A percentile compares a stretch with the other conserved stretches of the same genome.
phyloP scores from a whole-genome alignment of 164 flowering plant genomes.

The Euptelea pleiosperma region DNA sequence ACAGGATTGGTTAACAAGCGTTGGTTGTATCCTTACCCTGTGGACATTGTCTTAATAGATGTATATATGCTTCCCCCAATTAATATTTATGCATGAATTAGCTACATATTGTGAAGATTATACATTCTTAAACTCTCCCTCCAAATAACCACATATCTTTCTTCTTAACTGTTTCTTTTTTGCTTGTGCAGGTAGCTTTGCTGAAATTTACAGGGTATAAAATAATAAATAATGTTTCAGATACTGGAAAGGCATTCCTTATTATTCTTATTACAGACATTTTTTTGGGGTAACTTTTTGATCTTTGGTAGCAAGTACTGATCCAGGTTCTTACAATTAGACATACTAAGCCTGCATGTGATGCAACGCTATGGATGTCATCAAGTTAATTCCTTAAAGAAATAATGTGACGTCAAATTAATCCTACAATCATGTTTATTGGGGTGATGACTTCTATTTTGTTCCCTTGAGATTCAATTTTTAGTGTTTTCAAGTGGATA shows the following conservation, averaged over 20 bases:
- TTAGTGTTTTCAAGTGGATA: too few relatives aligned
- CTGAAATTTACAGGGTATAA: conserved; percentile 96
- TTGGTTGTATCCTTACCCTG: too few relatives aligned
- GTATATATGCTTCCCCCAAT: too few relatives aligned
- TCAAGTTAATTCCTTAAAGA: not conserved
- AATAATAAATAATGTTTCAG: conserved; percentile 74
- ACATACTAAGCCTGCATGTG: too few relatives aligned
- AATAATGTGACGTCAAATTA: not conserved
- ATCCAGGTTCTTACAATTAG: not conserved
- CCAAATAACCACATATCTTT: not conserved
- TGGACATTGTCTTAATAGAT: too few relatives aligned
- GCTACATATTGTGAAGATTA: not conserved
- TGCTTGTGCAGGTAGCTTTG: conserved; percentile 82
- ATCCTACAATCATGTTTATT: conserved; percentile 1
- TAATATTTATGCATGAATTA: too few relatives aligned
- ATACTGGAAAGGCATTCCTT: conserved; percentile 92
- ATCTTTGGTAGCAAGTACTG: conserved; percentile 6
- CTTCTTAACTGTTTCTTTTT: not conserved
- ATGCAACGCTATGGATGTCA: too few relatives aligned
- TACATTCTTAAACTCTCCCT: not conserved
- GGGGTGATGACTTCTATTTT: not conserved
- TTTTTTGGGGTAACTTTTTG: conserved; percentile 72
- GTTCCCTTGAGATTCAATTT: not conserved
- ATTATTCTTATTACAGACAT: conserved; percentile 92
- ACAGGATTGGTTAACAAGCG: too few relatives aligned